A percentile compares a stretch with the other conserved stretches of the same genome.
phyloP scores from a whole-genome alignment of 2,329 filamentous ascomycete species.

The Curvularia lunata region DNA sequence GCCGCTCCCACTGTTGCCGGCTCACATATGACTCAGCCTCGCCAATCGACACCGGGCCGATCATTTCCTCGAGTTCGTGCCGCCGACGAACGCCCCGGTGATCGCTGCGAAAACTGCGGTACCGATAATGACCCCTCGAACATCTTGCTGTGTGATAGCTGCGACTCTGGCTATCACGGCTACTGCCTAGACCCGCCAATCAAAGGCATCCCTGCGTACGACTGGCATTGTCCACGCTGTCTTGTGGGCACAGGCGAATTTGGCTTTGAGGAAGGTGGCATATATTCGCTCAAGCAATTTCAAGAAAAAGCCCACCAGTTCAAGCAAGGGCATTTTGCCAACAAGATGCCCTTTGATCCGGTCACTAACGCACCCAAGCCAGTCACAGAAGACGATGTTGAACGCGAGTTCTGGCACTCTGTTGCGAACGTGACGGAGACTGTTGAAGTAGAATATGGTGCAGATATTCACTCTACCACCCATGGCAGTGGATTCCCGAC shows the following conservation, averaged over 20 bases:
- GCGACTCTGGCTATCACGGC: constrained; percentile 86
- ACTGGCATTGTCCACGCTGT: constrained; percentile 96
- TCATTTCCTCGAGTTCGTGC: constrained; percentile 63
- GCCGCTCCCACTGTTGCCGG: constrained; percentile 82
- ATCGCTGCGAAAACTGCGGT: constrained; percentile 85
- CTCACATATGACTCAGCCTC: constrained; percentile 94
- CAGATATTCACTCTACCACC: constrained; percentile 96
- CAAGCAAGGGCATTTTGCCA: constrained; percentile 91
- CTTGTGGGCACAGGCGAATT: constrained; percentile 96
- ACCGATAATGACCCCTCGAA: constrained; percentile 74
- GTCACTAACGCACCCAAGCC: constrained; percentile 79
- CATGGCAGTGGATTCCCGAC: constrained; percentile 97
- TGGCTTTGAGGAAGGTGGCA: constrained; percentile 93
- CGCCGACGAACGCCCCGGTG: constrained; percentile 61
- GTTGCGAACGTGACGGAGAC: constrained; percentile 94
- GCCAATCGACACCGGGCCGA: constrained; percentile 74
- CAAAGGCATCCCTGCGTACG: constrained; percentile 75
- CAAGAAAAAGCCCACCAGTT: constrained; percentile 96
- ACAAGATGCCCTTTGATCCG: constrained; percentile 86
- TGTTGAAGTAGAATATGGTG: constrained; percentile 96
- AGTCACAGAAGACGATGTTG: constrained; percentile 93
- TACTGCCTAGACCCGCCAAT: constrained; percentile 87
- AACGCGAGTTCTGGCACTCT: constrained; percentile 94
- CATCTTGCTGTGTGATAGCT: constrained; percentile 86
- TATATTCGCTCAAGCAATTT: constrained; percentile 94